Evolutionary conservation across 225 moss, liverwort and hornwort genomes (phyloP).

Genomic region (Thuidium tamariscinum): DNA sequence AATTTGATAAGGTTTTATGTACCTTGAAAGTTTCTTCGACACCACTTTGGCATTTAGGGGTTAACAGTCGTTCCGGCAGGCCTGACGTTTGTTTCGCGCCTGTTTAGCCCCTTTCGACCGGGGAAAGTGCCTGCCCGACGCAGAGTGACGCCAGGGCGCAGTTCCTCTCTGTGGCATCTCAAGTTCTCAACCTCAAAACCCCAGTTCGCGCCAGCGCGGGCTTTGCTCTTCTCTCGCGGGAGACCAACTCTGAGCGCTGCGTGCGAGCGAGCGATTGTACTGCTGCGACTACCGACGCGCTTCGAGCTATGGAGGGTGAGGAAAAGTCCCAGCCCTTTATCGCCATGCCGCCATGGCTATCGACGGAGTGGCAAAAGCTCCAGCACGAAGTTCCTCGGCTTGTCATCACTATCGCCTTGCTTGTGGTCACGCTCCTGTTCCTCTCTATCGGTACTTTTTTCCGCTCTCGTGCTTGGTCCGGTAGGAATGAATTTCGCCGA

Average conservation of each 20-base stretch:
- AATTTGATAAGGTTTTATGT: too few relatives aligned
- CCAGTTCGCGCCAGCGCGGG: not conserved
- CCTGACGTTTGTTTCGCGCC: too few relatives aligned
- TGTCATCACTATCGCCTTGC: constrained; percentile 5
- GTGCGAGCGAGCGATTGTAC: not conserved
- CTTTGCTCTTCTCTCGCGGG: not conserved
- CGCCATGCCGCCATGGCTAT: constrained; percentile 8
- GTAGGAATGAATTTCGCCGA: not conserved
- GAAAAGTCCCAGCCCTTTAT: not conserved
- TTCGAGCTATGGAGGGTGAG: constrained; percentile 15
- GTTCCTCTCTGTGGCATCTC: not conserved
- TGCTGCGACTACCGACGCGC: not conserved
- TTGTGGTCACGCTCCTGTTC: constrained; percentile 25
- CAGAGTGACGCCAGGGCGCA: not conserved
- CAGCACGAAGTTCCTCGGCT: constrained; percentile 12
- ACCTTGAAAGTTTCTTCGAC: too few relatives aligned
- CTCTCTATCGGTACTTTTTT: constrained; percentile 3
- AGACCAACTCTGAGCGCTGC: not conserved
- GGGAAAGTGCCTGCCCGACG: not conserved
- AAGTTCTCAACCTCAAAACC: not conserved
- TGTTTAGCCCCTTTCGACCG: not conserved
- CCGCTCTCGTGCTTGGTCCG: not conserved
- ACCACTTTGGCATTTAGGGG: too few relatives aligned
- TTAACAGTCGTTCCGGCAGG: not conserved
- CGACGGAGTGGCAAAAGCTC: not conserved